A percentile compares a stretch with the other conserved stretches of the same genome.
Evolutionary conservation across 257 asterid genomes (phyloP).

Genomic region (Anisodus tanguticus): DNA sequence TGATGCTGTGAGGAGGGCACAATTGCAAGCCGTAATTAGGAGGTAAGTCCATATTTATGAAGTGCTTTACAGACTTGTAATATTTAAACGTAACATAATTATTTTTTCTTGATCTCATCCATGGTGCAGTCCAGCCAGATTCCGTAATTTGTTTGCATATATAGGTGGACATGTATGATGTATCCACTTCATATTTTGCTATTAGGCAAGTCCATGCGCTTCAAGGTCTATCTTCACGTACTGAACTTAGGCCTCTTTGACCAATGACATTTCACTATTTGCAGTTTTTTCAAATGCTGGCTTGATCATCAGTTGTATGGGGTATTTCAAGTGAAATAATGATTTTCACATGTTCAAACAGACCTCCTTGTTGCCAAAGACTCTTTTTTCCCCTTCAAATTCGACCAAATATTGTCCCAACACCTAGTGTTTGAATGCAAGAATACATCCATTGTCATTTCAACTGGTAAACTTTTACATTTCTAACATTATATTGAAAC

Average conservation of each 20-base stretch:
- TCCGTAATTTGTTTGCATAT: not conserved
- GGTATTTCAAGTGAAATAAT: not conserved
- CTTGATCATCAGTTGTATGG: not conserved
- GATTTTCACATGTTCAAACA: not conserved
- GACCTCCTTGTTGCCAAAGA: not conserved
- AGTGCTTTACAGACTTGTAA: not conserved
- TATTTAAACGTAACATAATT: not conserved
- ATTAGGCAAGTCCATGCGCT: not conserved
- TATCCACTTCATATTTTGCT: not conserved
- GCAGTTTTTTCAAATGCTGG: too few species aligned
- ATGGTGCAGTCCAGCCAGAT: not conserved
- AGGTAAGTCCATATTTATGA: slow-evolving; percentile 50
- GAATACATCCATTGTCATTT: not conserved
- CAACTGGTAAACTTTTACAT: not conserved
- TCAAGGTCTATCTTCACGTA: not conserved
- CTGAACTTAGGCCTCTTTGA: too few species aligned
- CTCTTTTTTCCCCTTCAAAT: not conserved
- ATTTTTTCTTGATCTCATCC: not conserved
- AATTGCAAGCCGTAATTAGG: slow-evolving; percentile 79
- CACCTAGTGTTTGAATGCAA: not conserved
- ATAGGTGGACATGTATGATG: not conserved
- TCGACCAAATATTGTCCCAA: not conserved
- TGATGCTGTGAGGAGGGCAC: slow-evolving; percentile 75
- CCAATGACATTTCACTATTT: too few species aligned
- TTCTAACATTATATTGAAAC: not conserved